phyloP scores from a whole-genome alignment of 2,329 filamentous ascomycete genomes.

The Bimuria novae-zelandiae region DNA sequence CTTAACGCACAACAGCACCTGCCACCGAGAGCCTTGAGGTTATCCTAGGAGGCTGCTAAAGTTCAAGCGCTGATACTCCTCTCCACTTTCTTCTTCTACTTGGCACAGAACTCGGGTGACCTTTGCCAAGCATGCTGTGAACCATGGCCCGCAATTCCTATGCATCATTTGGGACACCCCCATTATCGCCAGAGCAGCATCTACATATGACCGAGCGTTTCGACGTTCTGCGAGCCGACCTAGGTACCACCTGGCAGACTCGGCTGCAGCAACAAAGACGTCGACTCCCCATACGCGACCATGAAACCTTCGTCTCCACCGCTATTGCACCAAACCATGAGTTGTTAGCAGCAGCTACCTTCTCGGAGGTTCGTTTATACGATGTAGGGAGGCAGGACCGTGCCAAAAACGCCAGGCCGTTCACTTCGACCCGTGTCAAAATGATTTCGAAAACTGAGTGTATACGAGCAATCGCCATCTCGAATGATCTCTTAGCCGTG shows the following conservation, averaged over 20 bases:
- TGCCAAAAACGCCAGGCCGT: slow-evolving; percentile 4
- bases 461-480: slow-evolving; percentile 23
- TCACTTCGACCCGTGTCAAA: neutral
- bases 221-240: slow-evolving; percentile 15
- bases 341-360: slow-evolving; percentile 21
- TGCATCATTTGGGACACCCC: slow-evolving; percentile 3
- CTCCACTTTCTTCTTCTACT: slow-evolving; percentile 1
- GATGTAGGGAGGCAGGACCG: slow-evolving; percentile 11
- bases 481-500: slow-evolving; percentile 27
- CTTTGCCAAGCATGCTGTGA: neutral
- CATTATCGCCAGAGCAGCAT: neutral
- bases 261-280: slow-evolving; percentile 12
- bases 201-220: neutral
- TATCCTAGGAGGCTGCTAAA: neutral
- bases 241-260: slow-evolving; percentile 8
- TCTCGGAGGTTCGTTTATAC: slow-evolving; percentile 22
- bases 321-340: slow-evolving; percentile 19
- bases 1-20: neutral
- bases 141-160: slow-evolving; percentile 8
- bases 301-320: slow-evolving; percentile 18
- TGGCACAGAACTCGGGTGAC: neutral
- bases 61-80: neutral
- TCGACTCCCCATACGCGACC: slow-evolving; percentile 5
- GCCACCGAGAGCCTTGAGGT: neutral
- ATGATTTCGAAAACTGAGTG: slow-evolving; percentile 10